Conservation (phyloP, 495 filamentous ascomycete genomes). For the Penicillium goetzii region DNA sequence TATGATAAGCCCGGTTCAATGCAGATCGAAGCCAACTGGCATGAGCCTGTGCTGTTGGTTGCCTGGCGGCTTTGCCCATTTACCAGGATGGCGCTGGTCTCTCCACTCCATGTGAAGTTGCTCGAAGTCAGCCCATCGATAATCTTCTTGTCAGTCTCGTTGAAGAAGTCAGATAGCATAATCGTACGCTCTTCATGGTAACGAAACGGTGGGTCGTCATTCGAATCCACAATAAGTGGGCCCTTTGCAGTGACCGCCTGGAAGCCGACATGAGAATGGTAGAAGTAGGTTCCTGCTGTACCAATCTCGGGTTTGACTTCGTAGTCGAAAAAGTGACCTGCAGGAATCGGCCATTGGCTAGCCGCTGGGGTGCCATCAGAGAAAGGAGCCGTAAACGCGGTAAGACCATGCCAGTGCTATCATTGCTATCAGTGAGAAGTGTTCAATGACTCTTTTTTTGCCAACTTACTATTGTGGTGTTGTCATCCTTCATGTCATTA, state of each 20-base stretch:
- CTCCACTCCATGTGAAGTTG: background rate
- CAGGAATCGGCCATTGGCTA: background rate
- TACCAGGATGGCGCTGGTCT: background rate
- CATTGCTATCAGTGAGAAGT: background rate
- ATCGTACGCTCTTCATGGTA: background rate
- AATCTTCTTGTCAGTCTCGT: background rate
- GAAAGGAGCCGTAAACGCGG: background rate
- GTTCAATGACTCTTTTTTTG: background rate
- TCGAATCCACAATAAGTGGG: conserved; percentile 44
- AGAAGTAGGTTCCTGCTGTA: conserved; percentile 55
- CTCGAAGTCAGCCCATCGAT: background rate
- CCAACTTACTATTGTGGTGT: background rate
- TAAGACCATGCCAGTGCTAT: background rate
- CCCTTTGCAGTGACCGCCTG: conserved; percentile 58
- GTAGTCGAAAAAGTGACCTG: background rate
- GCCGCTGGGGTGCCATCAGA: background rate
- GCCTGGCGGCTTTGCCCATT: background rate
- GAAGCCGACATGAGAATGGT: conserved; percentile 62
- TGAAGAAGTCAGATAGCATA: background rate
- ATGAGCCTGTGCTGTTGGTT: background rate
- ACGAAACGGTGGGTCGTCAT: background rate
- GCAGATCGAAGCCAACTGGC: background rate
- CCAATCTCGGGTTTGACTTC: background rate
- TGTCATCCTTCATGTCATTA: background rate
- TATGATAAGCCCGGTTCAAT: background rate